Conservation (phyloP, 768 basidiomycete species). For the Tricholoma matsutake region DNA sequence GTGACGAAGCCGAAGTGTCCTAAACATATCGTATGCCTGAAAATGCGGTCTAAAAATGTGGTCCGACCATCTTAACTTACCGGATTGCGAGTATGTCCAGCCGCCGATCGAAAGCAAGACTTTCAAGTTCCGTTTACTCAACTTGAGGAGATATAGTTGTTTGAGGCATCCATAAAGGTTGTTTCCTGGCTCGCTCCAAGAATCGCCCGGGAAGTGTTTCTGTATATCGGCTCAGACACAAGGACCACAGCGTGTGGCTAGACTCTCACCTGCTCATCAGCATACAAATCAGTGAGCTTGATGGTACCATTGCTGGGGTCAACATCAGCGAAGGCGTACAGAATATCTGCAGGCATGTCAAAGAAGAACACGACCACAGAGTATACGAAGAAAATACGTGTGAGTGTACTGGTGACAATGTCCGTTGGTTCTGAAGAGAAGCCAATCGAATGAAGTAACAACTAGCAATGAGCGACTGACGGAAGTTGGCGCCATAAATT, state of each 20-base stretch:
- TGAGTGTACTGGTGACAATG: conserved; percentile 55
- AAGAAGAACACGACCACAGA: neutral
- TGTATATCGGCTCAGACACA: too few relatives aligned
- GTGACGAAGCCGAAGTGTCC: conserved; percentile 70
- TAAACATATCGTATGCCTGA: conserved; percentile 13
- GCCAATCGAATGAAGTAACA: conserved; percentile 3
- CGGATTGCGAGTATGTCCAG: conserved; percentile 68
- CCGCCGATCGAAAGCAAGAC: conserved; percentile 54
- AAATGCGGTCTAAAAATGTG: too few relatives aligned
- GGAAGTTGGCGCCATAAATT: conserved; percentile 63
- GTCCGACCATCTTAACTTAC: too few relatives aligned
- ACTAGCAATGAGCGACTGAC: conserved; percentile 30
- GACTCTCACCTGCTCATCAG: conserved; percentile 57
- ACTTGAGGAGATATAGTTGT: conserved; percentile 64
- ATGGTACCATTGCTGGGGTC: conserved; percentile 59
- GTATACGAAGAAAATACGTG: conserved; percentile 42
- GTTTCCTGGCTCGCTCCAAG: conserved; percentile 71
- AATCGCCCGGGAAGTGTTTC: conserved; percentile 73
- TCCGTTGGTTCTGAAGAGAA: conserved; percentile 56
- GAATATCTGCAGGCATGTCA: conserved; percentile 40
- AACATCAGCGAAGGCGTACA: conserved; percentile 80
- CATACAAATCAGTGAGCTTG: conserved; percentile 67
- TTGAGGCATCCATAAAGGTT: conserved; percentile 83
- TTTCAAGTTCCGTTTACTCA: conserved; percentile 52
- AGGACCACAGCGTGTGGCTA: too few relatives aligned